Evolutionary conservation across 768 basidiomycete genomes (phyloP), one percentile per base, ranked within the genome.

Genomic region (Boletus reticulatus): DNA sequence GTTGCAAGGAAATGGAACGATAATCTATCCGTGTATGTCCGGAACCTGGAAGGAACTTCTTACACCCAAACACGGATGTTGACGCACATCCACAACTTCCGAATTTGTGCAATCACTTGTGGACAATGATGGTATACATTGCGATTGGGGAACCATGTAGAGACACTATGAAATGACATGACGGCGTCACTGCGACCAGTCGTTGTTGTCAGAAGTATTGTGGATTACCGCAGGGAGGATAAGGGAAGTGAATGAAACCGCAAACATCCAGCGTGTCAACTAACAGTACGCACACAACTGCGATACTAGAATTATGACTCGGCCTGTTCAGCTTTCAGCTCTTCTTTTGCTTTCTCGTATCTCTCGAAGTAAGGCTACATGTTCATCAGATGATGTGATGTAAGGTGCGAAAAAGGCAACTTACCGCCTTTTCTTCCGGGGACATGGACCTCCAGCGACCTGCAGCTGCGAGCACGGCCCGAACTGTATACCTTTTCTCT

Each of bases 381-480:
- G 10, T 17, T 12, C 20, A 32, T 69, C n/a, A 59, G 53, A 34
- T n/a, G 16, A 24, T 4, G 27, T 10, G 13, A 11, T 6, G n/a
- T 6, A 36, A 0, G 48, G 8, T 16, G 38, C 13, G 6, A 29
- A 39, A 29, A 50, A 2, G 12, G 17, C 2, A 24, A 55, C 66
- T 32, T 37, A 73, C 75, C 9, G 62, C 60, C 56, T 72, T 74
- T 52, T 74, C 72, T n/a, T 62, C 63, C 2, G 43, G 13, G 8
- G 71, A 62, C 69, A 76, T 60, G 27, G 60, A 59, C 16, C 55
- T 63, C 75, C 75, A 76, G 14, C 60, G 63, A 6, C 38, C 50
- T 16, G 37, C 74, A 20, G 66, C 67, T 14, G 56, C 58, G 32
- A 57, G 13, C 4, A 57, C 31, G 12, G 56, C 43, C 5, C 61